These are phyloP conservation scores for Sugiyamaella pinicola DNA, from an alignment of 1,139 yeast genomes.

Conservation along the genomic window DNA sequence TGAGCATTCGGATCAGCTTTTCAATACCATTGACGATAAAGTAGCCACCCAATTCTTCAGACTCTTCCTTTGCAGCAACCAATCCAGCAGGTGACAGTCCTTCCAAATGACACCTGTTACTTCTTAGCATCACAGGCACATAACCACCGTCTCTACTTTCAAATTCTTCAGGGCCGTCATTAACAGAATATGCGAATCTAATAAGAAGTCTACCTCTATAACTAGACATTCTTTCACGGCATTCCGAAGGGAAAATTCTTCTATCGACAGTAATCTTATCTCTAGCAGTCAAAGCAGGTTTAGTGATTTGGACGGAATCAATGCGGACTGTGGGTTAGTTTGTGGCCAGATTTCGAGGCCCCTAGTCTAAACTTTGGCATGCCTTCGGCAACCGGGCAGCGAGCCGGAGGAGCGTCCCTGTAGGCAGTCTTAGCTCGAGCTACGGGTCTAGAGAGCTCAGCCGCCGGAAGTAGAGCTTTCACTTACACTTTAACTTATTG, in stretches of 20 bases:
- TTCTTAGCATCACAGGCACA: slow-evolving; percentile 85
- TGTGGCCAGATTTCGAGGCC: too few relatives aligned
- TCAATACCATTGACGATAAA: slow-evolving; percentile 96
- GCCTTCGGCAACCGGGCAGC: too few relatives aligned
- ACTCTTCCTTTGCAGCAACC: slow-evolving; percentile 79
- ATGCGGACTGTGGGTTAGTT: slow-evolving; percentile 55
- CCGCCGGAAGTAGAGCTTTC: neutral
- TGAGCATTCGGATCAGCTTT: slow-evolving; percentile 92
- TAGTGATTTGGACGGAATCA: slow-evolving; percentile 82
- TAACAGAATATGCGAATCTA: slow-evolving; percentile 81
- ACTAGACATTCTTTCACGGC: slow-evolving; percentile 79
- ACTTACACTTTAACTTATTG: slow-evolving; percentile 61
- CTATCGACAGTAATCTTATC: slow-evolving; percentile 83
- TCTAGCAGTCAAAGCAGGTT: slow-evolving; percentile 70
- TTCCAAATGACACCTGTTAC: slow-evolving; percentile 89
- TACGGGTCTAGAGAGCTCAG: too few relatives aligned
- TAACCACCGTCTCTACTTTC: slow-evolving; percentile 92
- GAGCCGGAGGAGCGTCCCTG: too few relatives aligned
- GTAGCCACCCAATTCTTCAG: slow-evolving; percentile 96
- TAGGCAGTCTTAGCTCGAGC: too few relatives aligned
- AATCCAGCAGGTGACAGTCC: slow-evolving; percentile 79
- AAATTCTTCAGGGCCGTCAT: slow-evolving; percentile 71
- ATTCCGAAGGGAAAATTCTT: slow-evolving; percentile 75
- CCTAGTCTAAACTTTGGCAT: too few relatives aligned
- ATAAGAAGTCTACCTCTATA: slow-evolving; percentile 59